Evolutionary conservation across 2,329 filamentous ascomycete species (phyloP), one percentile per base, ranked within the genome.

Genomic region (Ophiosphaerella narmari): DNA sequence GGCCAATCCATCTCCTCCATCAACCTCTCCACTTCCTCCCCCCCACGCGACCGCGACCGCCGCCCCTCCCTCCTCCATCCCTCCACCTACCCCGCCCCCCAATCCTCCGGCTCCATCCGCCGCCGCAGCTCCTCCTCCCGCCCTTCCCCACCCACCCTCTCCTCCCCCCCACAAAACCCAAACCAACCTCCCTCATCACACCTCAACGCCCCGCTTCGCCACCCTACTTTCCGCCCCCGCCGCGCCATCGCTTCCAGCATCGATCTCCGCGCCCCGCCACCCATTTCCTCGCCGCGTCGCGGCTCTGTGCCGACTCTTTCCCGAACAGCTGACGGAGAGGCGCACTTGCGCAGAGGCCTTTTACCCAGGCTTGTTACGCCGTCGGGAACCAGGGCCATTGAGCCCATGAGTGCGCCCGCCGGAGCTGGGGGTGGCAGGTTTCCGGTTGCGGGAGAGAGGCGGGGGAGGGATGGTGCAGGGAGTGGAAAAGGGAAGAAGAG

Each of bases 31-130:
- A 48, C 49, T 18, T 43, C 67, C 13, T 55, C 64, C 13, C 46
- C 50, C 18, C 32, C 57, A 16, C 50, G 46, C 31, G 44, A 53
- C 14, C 60, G 55, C 14, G 50, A 54, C 4, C 53, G 56, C 14
- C 61, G 67, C 1, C 69, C 69, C 2, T 66, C 69, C 1, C 55
- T 73, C 4, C 50, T 71, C 16, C 70, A 73, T 33, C 69, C 68
- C 12, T 67, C 63, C 1, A 73, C 70, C 9, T 72, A 64, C 47
- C 70, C 70, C 1, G 62, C 48, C n/a, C 68, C 64, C 2, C 63
- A 63, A 42, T 59, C 59, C 5, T 52, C 57, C 4, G 40, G 42
- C 7, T 54, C 62, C 1, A 47, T 60, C n/a, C 62, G 62, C 13
- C 51, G 66, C 23, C 57, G 65, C n/a, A 63, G 66, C 31, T 67